phyloP scores from a whole-genome alignment of 2,329 filamentous ascomycete species.

The Leptographium radiaticola region DNA sequence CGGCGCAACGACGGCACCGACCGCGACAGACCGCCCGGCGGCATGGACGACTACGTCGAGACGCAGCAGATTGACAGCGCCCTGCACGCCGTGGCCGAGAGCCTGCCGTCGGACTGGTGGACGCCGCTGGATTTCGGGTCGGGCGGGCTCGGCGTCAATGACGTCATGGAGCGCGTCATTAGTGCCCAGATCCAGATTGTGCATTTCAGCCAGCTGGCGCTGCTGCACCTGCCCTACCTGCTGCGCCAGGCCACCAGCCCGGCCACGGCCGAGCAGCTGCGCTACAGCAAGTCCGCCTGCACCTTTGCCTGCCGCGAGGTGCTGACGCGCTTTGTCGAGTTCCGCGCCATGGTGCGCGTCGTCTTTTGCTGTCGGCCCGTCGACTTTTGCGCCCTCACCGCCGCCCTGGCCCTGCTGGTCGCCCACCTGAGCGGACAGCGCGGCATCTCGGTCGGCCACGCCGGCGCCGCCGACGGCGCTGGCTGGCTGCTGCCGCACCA shows the following conservation, averaged over 20 bases:
- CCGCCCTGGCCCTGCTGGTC: slow-evolving; percentile 24
- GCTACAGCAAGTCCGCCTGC: slow-evolving; percentile 24
- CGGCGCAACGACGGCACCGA: slow-evolving; percentile 15
- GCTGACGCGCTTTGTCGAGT: slow-evolving; percentile 23
- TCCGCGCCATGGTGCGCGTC: slow-evolving; percentile 18
- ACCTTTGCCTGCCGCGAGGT: slow-evolving; percentile 28
- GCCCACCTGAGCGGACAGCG: slow-evolving; percentile 21
- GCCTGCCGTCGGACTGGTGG: slow-evolving; percentile 31
- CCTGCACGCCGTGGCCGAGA: slow-evolving; percentile 21
- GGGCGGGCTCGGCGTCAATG: background rate
- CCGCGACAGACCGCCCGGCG: slow-evolving; percentile 10
- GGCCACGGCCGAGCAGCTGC: slow-evolving; percentile 4
- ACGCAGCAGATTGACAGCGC: slow-evolving; percentile 23
- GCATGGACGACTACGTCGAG: slow-evolving; percentile 12
- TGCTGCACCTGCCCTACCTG: slow-evolving; percentile 20
- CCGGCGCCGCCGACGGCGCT: slow-evolving; percentile 12
- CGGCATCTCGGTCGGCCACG: background rate
- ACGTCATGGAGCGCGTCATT: slow-evolving; percentile 5
- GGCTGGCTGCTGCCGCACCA: slow-evolving; percentile 23
- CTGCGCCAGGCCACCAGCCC: background rate
- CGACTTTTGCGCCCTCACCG: slow-evolving; percentile 27
- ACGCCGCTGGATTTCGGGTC: background rate
- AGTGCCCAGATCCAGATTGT: slow-evolving; percentile 20
- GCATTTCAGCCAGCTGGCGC: slow-evolving; percentile 27
- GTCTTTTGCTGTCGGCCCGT: slow-evolving; percentile 26